Conservation (phyloP, 2,329 filamentous ascomycete genomes). For the Colletotrichum nymphaeae region DNA sequence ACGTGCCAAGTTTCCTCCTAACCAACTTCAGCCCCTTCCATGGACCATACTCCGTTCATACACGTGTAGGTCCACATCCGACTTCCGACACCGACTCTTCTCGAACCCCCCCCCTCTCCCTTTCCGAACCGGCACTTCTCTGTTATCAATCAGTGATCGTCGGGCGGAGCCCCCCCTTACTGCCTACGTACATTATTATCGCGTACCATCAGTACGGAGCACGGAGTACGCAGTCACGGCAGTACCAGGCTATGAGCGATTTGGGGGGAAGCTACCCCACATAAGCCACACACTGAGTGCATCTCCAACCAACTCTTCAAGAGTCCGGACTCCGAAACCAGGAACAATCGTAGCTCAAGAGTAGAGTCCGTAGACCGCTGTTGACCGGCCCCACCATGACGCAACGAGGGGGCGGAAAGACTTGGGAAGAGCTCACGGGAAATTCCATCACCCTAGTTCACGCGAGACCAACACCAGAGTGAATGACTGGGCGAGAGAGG, state of each 20-base stretch:
- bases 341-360: background rate
- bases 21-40: background rate
- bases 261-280: background rate
- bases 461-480: background rate
- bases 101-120: background rate
- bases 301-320: too few species aligned
- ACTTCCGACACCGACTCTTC: conserved; percentile 22
- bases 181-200: background rate
- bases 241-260: background rate
- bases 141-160: conserved; percentile 12
- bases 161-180: background rate
- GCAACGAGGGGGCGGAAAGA: background rate
- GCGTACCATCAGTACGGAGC: background rate
- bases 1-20: background rate
- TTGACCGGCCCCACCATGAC: background rate
- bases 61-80: background rate
- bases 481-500: too few species aligned
- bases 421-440: background rate
- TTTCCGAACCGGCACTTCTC: background rate
- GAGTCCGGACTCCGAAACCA: background rate
- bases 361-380: background rate
- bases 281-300: too few species aligned
- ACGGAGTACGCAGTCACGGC: background rate
- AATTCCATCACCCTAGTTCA: background rate
- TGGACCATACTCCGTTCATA: background rate